phyloP scores from a whole-genome alignment of 2,329 filamentous ascomycete genomes.

The Hypoxylon sp. region DNA sequence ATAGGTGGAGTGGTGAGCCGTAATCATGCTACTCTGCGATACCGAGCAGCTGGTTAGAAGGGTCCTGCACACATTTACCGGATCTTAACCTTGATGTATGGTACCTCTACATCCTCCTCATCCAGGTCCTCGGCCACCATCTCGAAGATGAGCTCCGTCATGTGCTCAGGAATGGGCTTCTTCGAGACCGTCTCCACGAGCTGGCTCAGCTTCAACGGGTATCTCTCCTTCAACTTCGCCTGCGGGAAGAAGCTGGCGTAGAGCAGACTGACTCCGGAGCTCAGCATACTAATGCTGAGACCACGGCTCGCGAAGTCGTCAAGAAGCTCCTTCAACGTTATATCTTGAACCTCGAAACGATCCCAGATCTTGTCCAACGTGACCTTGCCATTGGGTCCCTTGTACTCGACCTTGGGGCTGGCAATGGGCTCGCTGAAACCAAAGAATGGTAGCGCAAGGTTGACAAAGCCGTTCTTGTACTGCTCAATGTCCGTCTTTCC shows the following conservation, averaged over 20 bases:
- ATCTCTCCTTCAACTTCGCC: constrained; percentile 83
- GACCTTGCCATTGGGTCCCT: constrained; percentile 82
- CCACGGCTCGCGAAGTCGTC: constrained; percentile 86
- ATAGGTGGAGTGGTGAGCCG: constrained; percentile 9
- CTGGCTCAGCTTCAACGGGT: constrained; percentile 86
- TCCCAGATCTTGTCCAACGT: constrained; percentile 98
- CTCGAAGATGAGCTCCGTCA: constrained; percentile 97
- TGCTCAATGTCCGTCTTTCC: constrained; percentile 97
- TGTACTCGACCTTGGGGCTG: constrained; percentile 92
- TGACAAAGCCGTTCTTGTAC: constrained; percentile 99
- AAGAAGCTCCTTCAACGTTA: constrained; percentile 87
- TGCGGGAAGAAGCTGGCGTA: constrained; percentile 94
- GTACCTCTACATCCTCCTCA: constrained; percentile 96
- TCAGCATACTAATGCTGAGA: constrained; percentile 90
- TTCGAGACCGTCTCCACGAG: constrained; percentile 91
- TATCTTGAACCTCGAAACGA: constrained; percentile 89
- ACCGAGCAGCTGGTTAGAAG: not conserved
- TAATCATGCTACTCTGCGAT: not conserved
- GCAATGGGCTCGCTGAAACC: constrained; percentile 97
- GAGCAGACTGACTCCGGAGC: constrained; percentile 94
- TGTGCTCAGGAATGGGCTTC: constrained; percentile 90
- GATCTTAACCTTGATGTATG: constrained; percentile 93
- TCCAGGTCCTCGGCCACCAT: constrained; percentile 90
- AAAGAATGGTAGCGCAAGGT: constrained; percentile 96
- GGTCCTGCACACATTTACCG: constrained; percentile 50